Evolutionary conservation across 768 basidiomycete species (phyloP).

Genomic region (Termitomyces sp.): DNA sequence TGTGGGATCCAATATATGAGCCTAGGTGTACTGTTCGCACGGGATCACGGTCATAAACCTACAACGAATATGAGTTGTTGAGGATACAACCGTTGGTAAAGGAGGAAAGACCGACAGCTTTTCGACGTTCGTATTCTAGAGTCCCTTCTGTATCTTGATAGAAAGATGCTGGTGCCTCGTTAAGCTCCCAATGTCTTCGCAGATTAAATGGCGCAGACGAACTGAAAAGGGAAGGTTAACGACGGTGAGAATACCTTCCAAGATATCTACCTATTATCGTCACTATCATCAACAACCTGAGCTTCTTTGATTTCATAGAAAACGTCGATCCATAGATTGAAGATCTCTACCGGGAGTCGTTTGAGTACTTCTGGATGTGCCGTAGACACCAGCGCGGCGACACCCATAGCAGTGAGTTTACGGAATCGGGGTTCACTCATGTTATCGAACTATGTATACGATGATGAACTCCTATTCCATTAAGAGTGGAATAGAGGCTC

Average conservation of each 20-base stretch:
- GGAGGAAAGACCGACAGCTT: conserved; percentile 42
- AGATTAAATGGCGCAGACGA: conserved; percentile 33
- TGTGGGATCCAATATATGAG: conserved; percentile 45
- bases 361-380: conserved; percentile 68
- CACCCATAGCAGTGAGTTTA: conserved; percentile 80
- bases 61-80: background rate
- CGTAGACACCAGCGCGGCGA: conserved; percentile 71
- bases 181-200: conserved; percentile 65
- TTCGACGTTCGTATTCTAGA: conserved; percentile 70
- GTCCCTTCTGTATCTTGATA: conserved; percentile 66
- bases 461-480: conserved; percentile 3
- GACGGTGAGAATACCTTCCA: background rate
- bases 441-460: conserved; percentile 69
- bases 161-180: conserved; percentile 50
- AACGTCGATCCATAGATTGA: conserved; percentile 86
- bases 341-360: conserved; percentile 68
- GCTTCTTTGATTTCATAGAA: conserved; percentile 83
- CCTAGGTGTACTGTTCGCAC: conserved; percentile 65
- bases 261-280: conserved; percentile 27
- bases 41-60: conserved; percentile 71
- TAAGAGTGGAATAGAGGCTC: conserved; percentile 7
- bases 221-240: conserved; percentile 7
- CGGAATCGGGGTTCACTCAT: conserved; percentile 83
- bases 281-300: conserved; percentile 29
- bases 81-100: conserved; percentile 4